Evolutionary conservation across 1,284 basidiomycete species (phyloP).

Genomic region (Anthracocystis setariae): DNA sequence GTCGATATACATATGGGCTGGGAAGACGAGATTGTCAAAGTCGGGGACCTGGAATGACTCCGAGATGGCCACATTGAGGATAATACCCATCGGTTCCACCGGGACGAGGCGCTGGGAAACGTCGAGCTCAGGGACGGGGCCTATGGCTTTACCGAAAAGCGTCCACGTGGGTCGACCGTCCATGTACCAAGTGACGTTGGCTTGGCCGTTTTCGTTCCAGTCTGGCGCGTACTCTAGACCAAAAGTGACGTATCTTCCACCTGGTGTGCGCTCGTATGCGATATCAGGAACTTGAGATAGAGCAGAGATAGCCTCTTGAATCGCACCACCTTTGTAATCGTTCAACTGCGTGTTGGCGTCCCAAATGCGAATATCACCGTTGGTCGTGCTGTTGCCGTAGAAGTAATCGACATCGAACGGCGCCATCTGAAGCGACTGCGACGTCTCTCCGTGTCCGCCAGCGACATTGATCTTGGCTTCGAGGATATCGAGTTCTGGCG

Average conservation of each 20-base stretch:
- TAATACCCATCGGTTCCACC: slow-evolving; percentile 61
- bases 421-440: slow-evolving; percentile 66
- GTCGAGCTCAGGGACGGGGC: slow-evolving; percentile 46
- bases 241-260: slow-evolving; percentile 51
- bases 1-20: slow-evolving; percentile 69
- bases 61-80: slow-evolving; percentile 64
- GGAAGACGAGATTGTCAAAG: slow-evolving; percentile 68
- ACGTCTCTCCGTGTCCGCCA: slow-evolving; percentile 55
- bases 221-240: slow-evolving; percentile 67
- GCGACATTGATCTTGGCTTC: slow-evolving; percentile 72
- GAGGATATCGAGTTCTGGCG: slow-evolving; percentile 67
- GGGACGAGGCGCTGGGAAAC: slow-evolving; percentile 57
- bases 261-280: slow-evolving; percentile 46
- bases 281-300: slow-evolving; percentile 55
- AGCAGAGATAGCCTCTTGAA: slow-evolving; percentile 66
- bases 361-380: slow-evolving; percentile 51
- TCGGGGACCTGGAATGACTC: slow-evolving; percentile 70
- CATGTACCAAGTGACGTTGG: slow-evolving; percentile 61
- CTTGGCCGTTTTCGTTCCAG: slow-evolving; percentile 56
- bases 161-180: slow-evolving; percentile 64
- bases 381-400: slow-evolving; percentile 48
- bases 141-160: slow-evolving; percentile 45
- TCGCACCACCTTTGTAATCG: slow-evolving; percentile 60
- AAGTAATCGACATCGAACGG: slow-evolving; percentile 65
- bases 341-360: slow-evolving; percentile 55